phyloP scores from a whole-genome alignment of 495 filamentous ascomycete species.

The Pyrenula aspistea region DNA sequence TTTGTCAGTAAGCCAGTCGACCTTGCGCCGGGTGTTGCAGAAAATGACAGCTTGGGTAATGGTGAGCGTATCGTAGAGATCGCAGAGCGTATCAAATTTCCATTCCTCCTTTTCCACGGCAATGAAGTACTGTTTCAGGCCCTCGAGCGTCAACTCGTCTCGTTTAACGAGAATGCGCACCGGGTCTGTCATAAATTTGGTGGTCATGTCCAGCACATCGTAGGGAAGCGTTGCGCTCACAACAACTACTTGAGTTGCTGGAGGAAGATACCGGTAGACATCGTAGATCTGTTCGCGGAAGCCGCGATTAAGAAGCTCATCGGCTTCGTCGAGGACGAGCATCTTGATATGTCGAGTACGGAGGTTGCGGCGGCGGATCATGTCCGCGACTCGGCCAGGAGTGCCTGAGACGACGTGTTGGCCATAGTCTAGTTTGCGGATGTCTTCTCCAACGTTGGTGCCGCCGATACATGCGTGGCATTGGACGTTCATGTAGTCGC shows the following conservation, averaged over 20 bases:
- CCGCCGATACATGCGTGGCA: slow-evolving; percentile 99
- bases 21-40: slow-evolving; percentile 99
- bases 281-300: slow-evolving; percentile 99
- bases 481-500: slow-evolving; percentile 98
- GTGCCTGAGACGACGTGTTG: slow-evolving; percentile 96
- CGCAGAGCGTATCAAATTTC: slow-evolving; percentile 98
- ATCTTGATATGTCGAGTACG: slow-evolving; percentile 97
- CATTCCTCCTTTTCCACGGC: slow-evolving; percentile 99
- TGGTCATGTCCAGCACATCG: slow-evolving; percentile 97
- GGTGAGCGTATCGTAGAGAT: slow-evolving; percentile 97
- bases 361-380: slow-evolving; percentile 94
- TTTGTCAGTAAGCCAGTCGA: slow-evolving; percentile 99
- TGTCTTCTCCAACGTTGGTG: slow-evolving; percentile 95
- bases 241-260: slow-evolving; percentile 94
- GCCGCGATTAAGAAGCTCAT: slow-evolving; percentile 96
- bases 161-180: slow-evolving; percentile 99
- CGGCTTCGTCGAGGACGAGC: slow-evolving; percentile 97
- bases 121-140: slow-evolving; percentile 99
- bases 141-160: slow-evolving; percentile 96
- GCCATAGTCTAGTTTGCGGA: slow-evolving; percentile 89
- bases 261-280: slow-evolving; percentile 95
- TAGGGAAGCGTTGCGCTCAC: slow-evolving; percentile 96
- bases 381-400: slow-evolving; percentile 93
- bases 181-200: slow-evolving; percentile 99
- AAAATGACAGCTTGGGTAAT: slow-evolving; percentile 99